phyloP scores from a whole-genome alignment of 768 basidiomycete genomes.

The Phallus indusiatus region DNA sequence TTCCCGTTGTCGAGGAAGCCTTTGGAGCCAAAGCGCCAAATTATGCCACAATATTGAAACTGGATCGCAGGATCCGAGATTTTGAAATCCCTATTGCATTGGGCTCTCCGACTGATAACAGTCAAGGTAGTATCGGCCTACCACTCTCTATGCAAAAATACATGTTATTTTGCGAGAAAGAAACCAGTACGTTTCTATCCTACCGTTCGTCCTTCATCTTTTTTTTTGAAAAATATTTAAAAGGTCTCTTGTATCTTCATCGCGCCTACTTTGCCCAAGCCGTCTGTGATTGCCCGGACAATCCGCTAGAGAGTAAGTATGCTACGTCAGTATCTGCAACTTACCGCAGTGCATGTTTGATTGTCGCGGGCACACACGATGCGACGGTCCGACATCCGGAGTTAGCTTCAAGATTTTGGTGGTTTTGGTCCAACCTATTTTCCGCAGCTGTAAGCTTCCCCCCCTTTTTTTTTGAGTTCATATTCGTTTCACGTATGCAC shows the following conservation, averaged over 20 bases:
- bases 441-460: constrained; percentile 59
- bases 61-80: constrained; percentile 57
- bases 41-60: constrained; percentile 56
- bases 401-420: constrained; percentile 57
- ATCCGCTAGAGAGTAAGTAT: constrained; percentile 63
- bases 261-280: constrained; percentile 68
- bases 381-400: constrained; percentile 55
- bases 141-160: constrained; percentile 62
- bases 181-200: constrained; percentile 45
- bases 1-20: constrained; percentile 61
- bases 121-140: constrained; percentile 14
- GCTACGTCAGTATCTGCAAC: constrained; percentile 68
- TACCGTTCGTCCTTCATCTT: not conserved
- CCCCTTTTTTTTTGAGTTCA: not conserved
- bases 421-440: constrained; percentile 37
- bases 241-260: constrained; percentile 62
- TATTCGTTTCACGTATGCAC: not conserved
- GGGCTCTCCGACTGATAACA: constrained; percentile 8
- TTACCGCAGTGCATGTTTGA: constrained; percentile 62
- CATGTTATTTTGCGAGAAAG: constrained; percentile 38
- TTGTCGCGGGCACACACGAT: constrained; percentile 63
- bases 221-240: constrained; percentile 1
- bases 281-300: constrained; percentile 63
- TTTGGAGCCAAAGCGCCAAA: constrained; percentile 62
- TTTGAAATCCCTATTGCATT: constrained; percentile 58